phyloP scores from a whole-genome alignment of 1,139 yeast species.

The Nakaseomyces nivariensis region DNA sequence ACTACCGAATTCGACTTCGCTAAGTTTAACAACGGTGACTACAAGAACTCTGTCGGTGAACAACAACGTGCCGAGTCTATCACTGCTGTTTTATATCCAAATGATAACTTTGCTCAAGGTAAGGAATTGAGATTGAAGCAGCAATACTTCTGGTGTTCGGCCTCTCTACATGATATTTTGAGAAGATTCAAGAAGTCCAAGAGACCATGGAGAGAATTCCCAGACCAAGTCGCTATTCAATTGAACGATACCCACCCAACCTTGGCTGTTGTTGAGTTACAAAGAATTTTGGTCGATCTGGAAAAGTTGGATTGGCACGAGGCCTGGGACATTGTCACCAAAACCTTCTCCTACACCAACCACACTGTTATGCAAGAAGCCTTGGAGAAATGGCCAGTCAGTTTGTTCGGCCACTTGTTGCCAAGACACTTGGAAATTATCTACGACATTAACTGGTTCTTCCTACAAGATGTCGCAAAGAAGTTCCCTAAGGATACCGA shows the following conservation, averaged over 20 bases:
- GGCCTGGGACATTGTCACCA: constrained; percentile 78
- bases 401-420: constrained; percentile 60
- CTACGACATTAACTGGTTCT: constrained; percentile 73
- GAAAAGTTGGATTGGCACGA: constrained; percentile 73
- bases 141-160: constrained; percentile 96
- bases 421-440: constrained; percentile 91
- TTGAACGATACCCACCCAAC: constrained; percentile 95
- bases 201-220: constrained; percentile 72
- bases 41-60: constrained; percentile 69
- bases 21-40: constrained; percentile 88
- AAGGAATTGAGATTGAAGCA: constrained; percentile 89
- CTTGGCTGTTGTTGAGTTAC: constrained; percentile 80
- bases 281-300: constrained; percentile 74
- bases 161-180: constrained; percentile 82
- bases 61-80: constrained; percentile 88
- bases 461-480: constrained; percentile 66
- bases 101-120: constrained; percentile 85
- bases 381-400: constrained; percentile 90
- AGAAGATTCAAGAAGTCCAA: constrained; percentile 79
- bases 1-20: constrained; percentile 86
- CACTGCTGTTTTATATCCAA: constrained; percentile 85
- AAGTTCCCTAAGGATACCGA: constrained; percentile 65
- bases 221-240: constrained; percentile 85
- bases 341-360: constrained; percentile 84
- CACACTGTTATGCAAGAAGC: constrained; percentile 96